Base-by-base conservation (phyloP, 2,329 filamentous ascomycete genomes). In the Aaosphaeria arxii region DNA sequence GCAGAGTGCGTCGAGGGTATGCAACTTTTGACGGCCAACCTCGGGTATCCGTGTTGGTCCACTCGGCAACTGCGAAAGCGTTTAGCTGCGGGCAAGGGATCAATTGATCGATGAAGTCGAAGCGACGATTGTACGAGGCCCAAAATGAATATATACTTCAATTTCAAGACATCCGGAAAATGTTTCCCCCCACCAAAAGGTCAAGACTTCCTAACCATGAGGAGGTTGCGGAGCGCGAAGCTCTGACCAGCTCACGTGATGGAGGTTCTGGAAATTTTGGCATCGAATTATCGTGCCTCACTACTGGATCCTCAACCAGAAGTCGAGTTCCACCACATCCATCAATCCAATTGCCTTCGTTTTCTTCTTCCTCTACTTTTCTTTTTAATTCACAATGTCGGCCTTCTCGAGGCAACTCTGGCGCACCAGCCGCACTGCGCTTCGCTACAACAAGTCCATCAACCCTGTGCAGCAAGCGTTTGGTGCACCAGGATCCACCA, bases 321-420 rank as follows among this genome's bases (percentile, higher is more conserved):
- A 24, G 17, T 24, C 17, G 17, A 24, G 17, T 24, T 24, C 3
- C 17, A 24, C 17, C 17, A 24, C 17, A 24, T 24, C 17, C 17
- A 24, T 41, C 11, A 11, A 41, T 41, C 24, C 39, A 13, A 13
- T 41, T 9, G 28, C 47, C 50, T 56, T 57, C 61, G 51, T 60
- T 62, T 63, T 54, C 41, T 58, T 54, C 55, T 53, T 52, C 57
- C 57, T 44, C 48, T 61, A 39, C 53, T 52, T 51, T 42, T 57
- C 49, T 57, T 59, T 57, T 48, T 54, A 53, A 43, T 53, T 59
- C 77, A 87, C 73, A 68, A 95, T 95, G 88, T 86, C 90, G 74
- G 82, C 82, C 69, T 84, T 94, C 69, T 82, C 90, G 71, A 85
- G 90, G 74, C 86, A 89, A 64, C 85, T 96, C 66, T 74, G 94